Evolutionary conservation across 2,329 filamentous ascomycete species (phyloP), one percentile per base, ranked within the genome.

Genomic region (Colletotrichum cordylinicola): DNA sequence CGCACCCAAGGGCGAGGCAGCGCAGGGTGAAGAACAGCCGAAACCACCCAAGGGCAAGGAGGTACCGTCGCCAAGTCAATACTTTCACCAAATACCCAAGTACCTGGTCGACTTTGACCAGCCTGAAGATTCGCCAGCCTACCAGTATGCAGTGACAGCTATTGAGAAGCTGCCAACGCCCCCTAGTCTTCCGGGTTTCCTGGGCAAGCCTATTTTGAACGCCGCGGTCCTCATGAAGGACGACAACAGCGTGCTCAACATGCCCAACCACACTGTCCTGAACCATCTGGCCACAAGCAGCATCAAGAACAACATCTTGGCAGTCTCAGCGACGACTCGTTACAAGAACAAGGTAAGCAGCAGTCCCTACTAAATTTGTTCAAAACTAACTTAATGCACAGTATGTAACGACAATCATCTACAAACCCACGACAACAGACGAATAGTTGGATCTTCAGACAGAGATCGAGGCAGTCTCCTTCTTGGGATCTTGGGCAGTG

Each of bases 341-440:
- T 99, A 98, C 85, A 98, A 96, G 87, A 94, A 95, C 85, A 99
- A 99, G 92, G 95, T 95, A 82, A 72, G 88, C 31, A 74, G 31
- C 21, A 15, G 7, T 43, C 33, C 64, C 37, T n/a, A 58, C 55
- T 61, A 21, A 75, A 10, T 7, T 61, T 56, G 61, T 58, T 72
- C 73, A 79, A 83, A 66, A 82, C 77, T 76, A 15, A 76, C 24
- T n/a, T 31, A 37, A 62, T 24, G 18, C 70, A 29, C 80, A 98
- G 96, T 98, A 98, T 85, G 94, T 98, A 43, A 98, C 96, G 6
- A 98, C 96, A 4, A 98, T 98, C 83, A 94, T 98, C 88, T 98
- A 98, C 87, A 98, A 98, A 88, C 96, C 95, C 21, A 95, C 96
- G 13, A 88, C 88, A 8, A 84, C 86, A n/a, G 90, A 91, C 77